phyloP scores from a whole-genome alignment of 345 rosid genomes.

The Melaleuca quinquenervia region DNA sequence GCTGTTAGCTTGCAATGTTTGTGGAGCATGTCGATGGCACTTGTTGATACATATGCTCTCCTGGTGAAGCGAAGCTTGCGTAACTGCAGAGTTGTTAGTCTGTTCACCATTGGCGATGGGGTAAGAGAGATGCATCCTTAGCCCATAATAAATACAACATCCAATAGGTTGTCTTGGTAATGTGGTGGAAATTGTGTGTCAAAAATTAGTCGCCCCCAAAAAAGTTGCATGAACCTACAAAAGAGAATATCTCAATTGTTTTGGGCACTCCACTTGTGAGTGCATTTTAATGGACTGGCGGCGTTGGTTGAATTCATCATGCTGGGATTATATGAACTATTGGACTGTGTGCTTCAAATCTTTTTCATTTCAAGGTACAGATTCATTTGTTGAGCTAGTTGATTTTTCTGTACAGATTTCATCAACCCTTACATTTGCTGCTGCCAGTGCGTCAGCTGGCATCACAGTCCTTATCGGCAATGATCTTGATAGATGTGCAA shows the following conservation, averaged over 20 bases:
- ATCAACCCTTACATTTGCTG: conserved; percentile 62
- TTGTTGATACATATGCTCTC: conserved; percentile 55
- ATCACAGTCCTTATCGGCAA: conserved; percentile 50
- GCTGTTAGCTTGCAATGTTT: conserved; percentile 62
- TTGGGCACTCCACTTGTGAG: neutral
- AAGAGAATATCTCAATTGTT: neutral
- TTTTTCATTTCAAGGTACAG: neutral
- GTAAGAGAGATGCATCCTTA: conserved; percentile 24
- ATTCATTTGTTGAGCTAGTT: neutral
- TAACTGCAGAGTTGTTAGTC: conserved; percentile 25
- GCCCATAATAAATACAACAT: neutral
- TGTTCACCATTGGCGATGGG: conserved; percentile 76
- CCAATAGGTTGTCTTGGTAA: neutral
- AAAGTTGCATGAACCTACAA: neutral
- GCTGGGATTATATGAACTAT: neutral
- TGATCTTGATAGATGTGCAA: conserved; percentile 34
- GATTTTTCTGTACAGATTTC: conserved; percentile 36
- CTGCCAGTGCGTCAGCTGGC: conserved; percentile 75
- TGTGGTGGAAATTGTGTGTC: neutral
- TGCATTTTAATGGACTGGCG: neutral
- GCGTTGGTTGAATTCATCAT: neutral
- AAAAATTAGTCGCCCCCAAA: neutral
- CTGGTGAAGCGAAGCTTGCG: conserved; percentile 56
- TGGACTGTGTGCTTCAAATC: neutral
- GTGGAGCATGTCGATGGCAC: conserved; percentile 65